Percentiles rank a stretch among this genome's conserved stretches.
phyloP scores from a whole-genome alignment of 768 basidiomycete species.

The Kwoniella dejecticola region DNA sequence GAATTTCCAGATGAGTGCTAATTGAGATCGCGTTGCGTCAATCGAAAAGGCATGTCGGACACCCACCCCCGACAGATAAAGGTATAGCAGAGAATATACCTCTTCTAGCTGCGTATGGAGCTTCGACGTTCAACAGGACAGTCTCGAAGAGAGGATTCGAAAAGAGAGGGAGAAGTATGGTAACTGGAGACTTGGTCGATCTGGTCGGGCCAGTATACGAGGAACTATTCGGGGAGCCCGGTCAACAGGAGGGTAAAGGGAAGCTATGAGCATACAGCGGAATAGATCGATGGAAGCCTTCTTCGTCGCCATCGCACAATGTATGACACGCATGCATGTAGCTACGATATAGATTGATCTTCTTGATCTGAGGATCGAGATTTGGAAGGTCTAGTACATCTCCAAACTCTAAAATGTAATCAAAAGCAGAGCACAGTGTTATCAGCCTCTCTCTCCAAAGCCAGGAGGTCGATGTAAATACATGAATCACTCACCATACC shows the following conservation, averaged over 20 bases:
- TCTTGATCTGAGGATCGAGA: too few relatives aligned
- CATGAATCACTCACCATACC: slow-evolving; percentile 54
- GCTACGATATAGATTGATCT: neutral
- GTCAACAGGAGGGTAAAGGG: slow-evolving; percentile 8
- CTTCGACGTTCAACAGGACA: slow-evolving; percentile 83
- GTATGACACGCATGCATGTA: slow-evolving; percentile 7
- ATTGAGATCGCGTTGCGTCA: neutral
- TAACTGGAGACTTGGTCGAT: slow-evolving; percentile 73
- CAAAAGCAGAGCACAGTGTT: neutral
- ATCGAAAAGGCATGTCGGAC: slow-evolving; percentile 45
- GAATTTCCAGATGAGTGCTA: neutral
- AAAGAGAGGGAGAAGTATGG: slow-evolving; percentile 74
- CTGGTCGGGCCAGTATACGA: slow-evolving; percentile 67
- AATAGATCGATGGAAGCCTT: neutral
- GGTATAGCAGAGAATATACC: slow-evolving; percentile 63
- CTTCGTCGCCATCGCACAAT: neutral
- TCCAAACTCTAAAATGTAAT: slow-evolving; percentile 53
- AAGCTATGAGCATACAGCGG: too few relatives aligned
- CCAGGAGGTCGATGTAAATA: neutral
- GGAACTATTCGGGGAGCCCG: slow-evolving; percentile 14
- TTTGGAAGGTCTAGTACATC: slow-evolving; percentile 46
- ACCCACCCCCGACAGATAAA: slow-evolving; percentile 46
- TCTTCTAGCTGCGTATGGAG: slow-evolving; percentile 79
- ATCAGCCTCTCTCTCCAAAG: too few relatives aligned
- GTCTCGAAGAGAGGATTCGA: slow-evolving; percentile 75